Evolutionary conservation across 345 rosid species (phyloP), one percentile per base, ranked within the genome.

Genomic region (Aegle marmelos): DNA sequence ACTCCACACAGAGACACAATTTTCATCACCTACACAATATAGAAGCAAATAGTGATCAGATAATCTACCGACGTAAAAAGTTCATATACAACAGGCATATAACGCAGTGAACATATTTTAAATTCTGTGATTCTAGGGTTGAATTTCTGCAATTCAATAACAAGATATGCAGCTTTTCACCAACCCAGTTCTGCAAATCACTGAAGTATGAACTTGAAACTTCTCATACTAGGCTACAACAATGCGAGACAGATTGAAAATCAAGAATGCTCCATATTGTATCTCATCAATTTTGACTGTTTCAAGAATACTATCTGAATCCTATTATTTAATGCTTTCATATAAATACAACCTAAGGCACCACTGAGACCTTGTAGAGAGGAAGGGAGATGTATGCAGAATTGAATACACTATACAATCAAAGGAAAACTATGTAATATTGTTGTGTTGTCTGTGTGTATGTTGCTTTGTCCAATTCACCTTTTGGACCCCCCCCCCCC

Each of bases 1-100:
- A 73, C 90, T 89, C 99, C 98, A 96, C 0, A 96, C 86, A 27
- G 94, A 88, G 17, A 87, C 88, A 28, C 94, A 91, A 78, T 96
- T 96, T 70, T 96, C 95, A 30, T 89, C 81, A 73, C 31, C 91
- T 89, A 63, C 79, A 36, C 0, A 50, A 76, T 75, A 72, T 25
- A 62, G 21, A 27, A 48, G 45, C 28, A 65, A n/a, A 39, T 30
- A 45, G 62, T 75, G 58, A 67, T 9, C 57, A 2, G 25, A 28
- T 25, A 31, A 22, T 7, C 41, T 72, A 63, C 14, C 69, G 9
- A 37, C 19, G 53, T 9, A 3, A 25, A 25, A 27, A 60, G 19
- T 11, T 27, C 37, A 19, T 9, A 4, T 39, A 60, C 17, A 25
- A 27, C 34, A 25, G 34, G 41, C 39, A 37, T 39, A 9, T 19